These are phyloP conservation scores for Priceomyces melissophilus DNA, from an alignment of 805 yeast genomes.

Conservation along the genomic window DNA sequence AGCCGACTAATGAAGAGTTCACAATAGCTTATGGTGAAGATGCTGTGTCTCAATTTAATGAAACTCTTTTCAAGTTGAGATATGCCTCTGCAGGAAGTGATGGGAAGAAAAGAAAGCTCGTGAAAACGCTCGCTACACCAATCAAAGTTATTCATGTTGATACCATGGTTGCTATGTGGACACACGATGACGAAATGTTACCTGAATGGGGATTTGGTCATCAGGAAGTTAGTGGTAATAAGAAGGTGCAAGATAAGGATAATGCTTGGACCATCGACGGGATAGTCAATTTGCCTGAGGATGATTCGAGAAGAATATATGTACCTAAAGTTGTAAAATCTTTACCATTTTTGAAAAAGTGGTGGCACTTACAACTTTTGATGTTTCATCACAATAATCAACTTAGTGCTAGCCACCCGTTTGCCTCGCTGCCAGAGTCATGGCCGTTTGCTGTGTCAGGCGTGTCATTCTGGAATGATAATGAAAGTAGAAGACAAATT, in stretches of 20 bases:
- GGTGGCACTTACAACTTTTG: conserved; percentile 80
- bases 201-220: conserved; percentile 96
- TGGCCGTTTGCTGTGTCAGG: conserved; percentile 93
- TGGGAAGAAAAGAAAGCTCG: conserved; percentile 45
- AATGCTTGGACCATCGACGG: conserved; percentile 76
- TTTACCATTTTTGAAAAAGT: conserved; percentile 76
- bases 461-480: conserved; percentile 93
- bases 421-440: conserved; percentile 83
- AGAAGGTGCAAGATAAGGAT: conserved; percentile 62
- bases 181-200: conserved; percentile 74
- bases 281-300: conserved; percentile 51
- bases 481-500: conserved; percentile 64
- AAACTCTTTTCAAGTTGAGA: conserved; percentile 75
- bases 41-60: conserved; percentile 53
- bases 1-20: conserved; percentile 91
- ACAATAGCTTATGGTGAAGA: conserved; percentile 65
- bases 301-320: conserved; percentile 60
- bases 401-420: conserved; percentile 86
- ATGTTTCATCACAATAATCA: conserved; percentile 95
- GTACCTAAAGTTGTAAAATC: conserved; percentile 60
- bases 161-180: conserved; percentile 91
- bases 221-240: conserved; percentile 94
- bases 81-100: conserved; percentile 33
- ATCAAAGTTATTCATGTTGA: conserved; percentile 77
- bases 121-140: conserved; percentile 68